A percentile compares a stretch with the other conserved stretches of the same genome.
Conservation (phyloP, 805 yeast species). For the Zygosaccharomyces lentus region DNA sequence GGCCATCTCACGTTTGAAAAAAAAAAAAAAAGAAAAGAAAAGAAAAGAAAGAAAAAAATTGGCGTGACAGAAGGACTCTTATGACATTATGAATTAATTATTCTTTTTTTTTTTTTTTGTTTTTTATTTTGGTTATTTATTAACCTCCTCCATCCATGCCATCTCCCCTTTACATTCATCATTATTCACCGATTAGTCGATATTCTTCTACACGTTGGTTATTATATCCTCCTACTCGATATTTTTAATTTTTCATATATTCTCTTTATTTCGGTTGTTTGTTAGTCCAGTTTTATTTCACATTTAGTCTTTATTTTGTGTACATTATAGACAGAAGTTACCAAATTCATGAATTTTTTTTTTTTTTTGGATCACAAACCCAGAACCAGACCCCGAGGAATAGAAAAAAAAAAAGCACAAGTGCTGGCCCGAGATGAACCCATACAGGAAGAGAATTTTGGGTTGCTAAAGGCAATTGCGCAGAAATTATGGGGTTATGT, state of each 20-base stretch:
- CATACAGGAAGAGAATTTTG: background rate
- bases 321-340: slow-evolving; percentile 4
- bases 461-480: background rate
- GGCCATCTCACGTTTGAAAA: slow-evolving; percentile 22
- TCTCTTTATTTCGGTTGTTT: background rate
- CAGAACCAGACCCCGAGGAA: too few relatives aligned
- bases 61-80: background rate
- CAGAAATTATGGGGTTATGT: slow-evolving; percentile 28
- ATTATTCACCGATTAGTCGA: background rate
- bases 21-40: too few relatives aligned
- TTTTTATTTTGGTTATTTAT: too few relatives aligned
- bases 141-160: too few relatives aligned
- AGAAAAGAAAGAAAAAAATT: too few relatives aligned
- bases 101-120: background rate
- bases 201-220: slow-evolving; percentile 3
- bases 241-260: background rate
- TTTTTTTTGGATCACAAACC: background rate
- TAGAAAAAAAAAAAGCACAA: background rate
- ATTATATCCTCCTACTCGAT: background rate
- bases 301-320: slow-evolving; percentile 2
- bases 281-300: background rate
- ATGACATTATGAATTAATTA: background rate
- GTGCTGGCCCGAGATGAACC: background rate
- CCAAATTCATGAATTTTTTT: background rate
- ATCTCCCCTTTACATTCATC: background rate